Conservation (phyloP, 495 filamentous ascomycete genomes). For the Bacidia gigantensis region DNA sequence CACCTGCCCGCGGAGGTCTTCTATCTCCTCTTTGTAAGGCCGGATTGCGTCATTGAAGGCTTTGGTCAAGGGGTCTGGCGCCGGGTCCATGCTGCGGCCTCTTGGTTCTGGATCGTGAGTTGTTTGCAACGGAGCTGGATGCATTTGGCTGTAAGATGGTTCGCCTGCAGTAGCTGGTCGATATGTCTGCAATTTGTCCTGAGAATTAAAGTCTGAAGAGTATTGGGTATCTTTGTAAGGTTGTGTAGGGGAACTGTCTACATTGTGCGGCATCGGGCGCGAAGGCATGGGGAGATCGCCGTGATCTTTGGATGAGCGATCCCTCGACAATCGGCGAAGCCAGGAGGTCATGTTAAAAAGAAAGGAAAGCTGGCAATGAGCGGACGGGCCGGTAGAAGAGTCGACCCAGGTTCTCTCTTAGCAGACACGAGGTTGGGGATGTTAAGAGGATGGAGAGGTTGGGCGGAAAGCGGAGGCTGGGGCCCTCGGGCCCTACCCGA, state of each 20-base stretch:
- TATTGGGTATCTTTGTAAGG: constrained; percentile 22
- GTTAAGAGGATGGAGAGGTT: not conserved
- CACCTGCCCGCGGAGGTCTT: constrained; percentile 29
- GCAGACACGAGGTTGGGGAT: constrained; percentile 6
- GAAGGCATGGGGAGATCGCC: constrained; percentile 16
- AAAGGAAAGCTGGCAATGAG: not conserved
- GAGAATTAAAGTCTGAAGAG: constrained; percentile 16
- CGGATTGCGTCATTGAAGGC: constrained; percentile 36
- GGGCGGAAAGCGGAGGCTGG: not conserved
- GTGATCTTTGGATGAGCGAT: constrained; percentile 18
- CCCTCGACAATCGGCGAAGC: constrained; percentile 20
- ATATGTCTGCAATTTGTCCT: constrained; percentile 18
- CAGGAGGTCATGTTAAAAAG: constrained; percentile 19
- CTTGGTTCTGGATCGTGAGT: constrained; percentile 11
- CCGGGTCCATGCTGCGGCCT: constrained; percentile 16
- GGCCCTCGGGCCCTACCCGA: no score
- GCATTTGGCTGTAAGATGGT: constrained; percentile 7
- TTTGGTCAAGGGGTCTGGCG: constrained; percentile 32
- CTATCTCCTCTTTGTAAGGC: constrained; percentile 34
- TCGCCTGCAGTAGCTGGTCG: constrained; percentile 17
- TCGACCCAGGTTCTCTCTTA: not conserved
- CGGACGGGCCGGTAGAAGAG: constrained; percentile 1
- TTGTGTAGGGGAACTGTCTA: constrained; percentile 9
- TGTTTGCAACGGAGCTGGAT: not conserved
- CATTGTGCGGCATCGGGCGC: constrained; percentile 11